phyloP scores from a whole-genome alignment of 2,329 filamentous ascomycete genomes.

The Dryadomyces quercus-mongolicae region DNA sequence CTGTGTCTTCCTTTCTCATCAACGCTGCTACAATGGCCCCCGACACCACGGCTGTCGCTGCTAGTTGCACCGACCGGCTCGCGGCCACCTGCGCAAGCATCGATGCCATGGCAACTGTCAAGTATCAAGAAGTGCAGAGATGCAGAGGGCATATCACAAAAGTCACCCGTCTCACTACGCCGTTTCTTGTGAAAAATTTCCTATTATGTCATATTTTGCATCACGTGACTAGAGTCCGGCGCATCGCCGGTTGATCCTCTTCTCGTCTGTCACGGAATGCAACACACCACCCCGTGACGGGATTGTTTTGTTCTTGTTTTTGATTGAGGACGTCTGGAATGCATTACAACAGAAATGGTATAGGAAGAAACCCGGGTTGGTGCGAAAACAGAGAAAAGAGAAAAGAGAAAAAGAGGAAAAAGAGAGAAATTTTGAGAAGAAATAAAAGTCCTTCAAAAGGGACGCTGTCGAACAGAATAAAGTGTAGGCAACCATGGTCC shows the following conservation, averaged over 20 bases:
- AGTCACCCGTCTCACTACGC: no score
- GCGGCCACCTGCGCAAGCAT: conserved; percentile 30
- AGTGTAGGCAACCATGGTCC: background rate
- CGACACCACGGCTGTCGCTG: conserved; percentile 56
- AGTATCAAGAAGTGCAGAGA: no score
- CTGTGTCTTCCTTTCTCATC: no score
- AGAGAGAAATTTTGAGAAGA: background rate
- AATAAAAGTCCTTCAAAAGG: background rate
- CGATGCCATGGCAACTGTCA: conserved; percentile 20
- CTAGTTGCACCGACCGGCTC: conserved; percentile 46
- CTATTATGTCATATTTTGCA: background rate
- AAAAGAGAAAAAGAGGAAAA: background rate
- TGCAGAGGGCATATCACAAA: no score
- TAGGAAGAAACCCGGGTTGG: background rate
- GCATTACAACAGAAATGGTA: background rate
- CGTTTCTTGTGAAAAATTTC: background rate
- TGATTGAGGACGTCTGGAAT: background rate
- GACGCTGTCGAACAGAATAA: background rate
- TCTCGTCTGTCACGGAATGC: no score
- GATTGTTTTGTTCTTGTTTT: background rate
- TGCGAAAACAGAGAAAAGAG: background rate
- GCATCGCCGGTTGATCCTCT: no score
- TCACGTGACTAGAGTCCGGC: background rate
- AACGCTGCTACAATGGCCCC: conserved; percentile 38
- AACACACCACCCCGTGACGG: background rate